Percentiles rank a stretch among this genome's conserved stretches.
Evolutionary conservation across 345 rosid species (phyloP).

Genomic region (Eucalyptus camaldulensis): DNA sequence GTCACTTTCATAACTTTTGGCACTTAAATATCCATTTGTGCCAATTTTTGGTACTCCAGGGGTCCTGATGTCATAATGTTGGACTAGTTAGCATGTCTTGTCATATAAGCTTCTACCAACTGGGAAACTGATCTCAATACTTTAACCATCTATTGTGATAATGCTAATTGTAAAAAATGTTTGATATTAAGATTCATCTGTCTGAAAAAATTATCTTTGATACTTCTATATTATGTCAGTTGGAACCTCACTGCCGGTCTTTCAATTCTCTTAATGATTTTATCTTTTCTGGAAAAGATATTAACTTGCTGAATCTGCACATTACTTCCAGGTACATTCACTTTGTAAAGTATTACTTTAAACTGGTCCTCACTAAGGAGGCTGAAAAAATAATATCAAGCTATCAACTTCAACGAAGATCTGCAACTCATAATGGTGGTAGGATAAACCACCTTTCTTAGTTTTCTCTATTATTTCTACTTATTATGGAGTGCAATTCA

Average conservation of each 20-base stretch:
- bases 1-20: too few species aligned
- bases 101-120: not conserved
- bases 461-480: not conserved
- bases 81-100: not conserved
- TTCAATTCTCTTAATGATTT: not conserved
- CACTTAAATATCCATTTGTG: too few species aligned
- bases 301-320: not conserved
- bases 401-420: conserved; percentile 92
- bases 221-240: not conserved
- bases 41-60: too few species aligned
- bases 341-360: conserved; percentile 65
- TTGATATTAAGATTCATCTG: not conserved
- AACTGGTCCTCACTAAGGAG: conserved; percentile 69
- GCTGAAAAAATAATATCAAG: conserved; percentile 81
- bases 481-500: not conserved
- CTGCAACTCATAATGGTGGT: conserved; percentile 89
- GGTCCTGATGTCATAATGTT: not conserved
- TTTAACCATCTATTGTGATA: not conserved
- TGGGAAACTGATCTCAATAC: not conserved
- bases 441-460: not conserved
- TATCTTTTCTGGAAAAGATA: not conserved
- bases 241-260: not conserved
- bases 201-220: not conserved
- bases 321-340: conserved; percentile 55
- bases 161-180: not conserved